These are phyloP conservation scores for Gaeumannomyces tritici DNA, from an alignment of 2,329 filamentous ascomycete genomes.

Conservation along the genomic window DNA sequence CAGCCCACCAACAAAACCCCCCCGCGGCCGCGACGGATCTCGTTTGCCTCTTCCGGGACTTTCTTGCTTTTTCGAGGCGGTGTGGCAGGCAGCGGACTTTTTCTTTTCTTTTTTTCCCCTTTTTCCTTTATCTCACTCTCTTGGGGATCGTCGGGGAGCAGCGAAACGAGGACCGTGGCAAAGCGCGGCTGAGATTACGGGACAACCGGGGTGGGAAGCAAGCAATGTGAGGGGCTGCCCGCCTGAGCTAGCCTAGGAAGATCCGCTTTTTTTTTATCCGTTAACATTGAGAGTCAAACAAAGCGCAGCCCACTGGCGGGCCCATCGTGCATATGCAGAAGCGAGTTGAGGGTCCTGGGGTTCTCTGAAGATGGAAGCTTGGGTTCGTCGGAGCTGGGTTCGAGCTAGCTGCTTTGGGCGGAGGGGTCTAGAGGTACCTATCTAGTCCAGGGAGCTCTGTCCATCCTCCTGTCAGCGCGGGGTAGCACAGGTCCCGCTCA, in stretches of 20 bases:
- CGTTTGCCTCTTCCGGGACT: background rate
- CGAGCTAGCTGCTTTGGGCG: too few species aligned
- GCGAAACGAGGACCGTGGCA: background rate
- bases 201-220: background rate
- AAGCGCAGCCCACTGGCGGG: background rate
- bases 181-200: background rate
- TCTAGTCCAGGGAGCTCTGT: too few species aligned
- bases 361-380: too few species aligned
- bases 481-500: too few species aligned
- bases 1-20: too few species aligned
- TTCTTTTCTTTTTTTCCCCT: too few species aligned
- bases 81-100: background rate
- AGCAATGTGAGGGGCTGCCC: too few species aligned
- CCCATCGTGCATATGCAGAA: background rate
- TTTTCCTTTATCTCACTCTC: too few species aligned
- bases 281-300: background rate
- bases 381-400: background rate
- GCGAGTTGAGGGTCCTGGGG: too few species aligned
- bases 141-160: background rate
- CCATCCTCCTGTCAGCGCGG: background rate
- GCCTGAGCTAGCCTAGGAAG: too few species aligned
- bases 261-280: background rate
- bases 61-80: background rate
- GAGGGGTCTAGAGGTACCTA: too few species aligned
- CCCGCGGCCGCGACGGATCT: too few species aligned